Base-by-base conservation (phyloP, 2,329 filamentous ascomycete genomes). In the Metarhizium robertsii region DNA sequence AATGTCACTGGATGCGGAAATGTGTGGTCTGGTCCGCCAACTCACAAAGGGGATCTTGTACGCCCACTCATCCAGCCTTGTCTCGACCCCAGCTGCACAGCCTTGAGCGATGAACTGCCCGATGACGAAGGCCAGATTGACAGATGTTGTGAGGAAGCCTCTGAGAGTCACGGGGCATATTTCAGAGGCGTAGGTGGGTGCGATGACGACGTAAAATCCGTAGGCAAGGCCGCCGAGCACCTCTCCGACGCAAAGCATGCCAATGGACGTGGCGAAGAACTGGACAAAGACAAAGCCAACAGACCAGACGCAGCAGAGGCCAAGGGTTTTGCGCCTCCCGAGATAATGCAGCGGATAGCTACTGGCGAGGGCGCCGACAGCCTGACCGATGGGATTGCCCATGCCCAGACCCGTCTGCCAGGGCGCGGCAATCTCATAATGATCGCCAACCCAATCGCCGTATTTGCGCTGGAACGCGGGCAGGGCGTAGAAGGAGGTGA, bases 51-150 rank as follows among this genome's bases (percentile, higher is more conserved):
- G 62, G 3, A 59, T 58, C 16, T 53, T 61, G 59, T 78, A 79
- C 0, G 75, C 75, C 76, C 76, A 79, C 58, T 78, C 68, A 49
- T 69, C 71, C 14, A 66, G 58, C 10, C 75, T 61, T 20, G 65
- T 66, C 46, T 70, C 66, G 0, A 75, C 73, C 2, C 72, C 73
- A 2, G 73, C 71, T 1, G 75, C 76, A 40, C 77, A 71, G 6
- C 71, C 73, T 55, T 77, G 76, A 4, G 70, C 80, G 2, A 85
- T 69, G 4, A 85, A 72, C 62, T 85, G 81, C 1, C 82, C 82
- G 18, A 81, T 81, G 46, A 83, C 81, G 67, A 83, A 85, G 62
- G 80, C 84, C 42, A 85, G 68, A 61, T 84, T 85, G 55, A 84
- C 78, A 56, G 78, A 85, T 38, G 77, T 78, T 1, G 81, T 84